Percentiles rank a stretch among this genome's conserved stretches.
Conservation (phyloP, 2,329 filamentous ascomycete genomes). For the Talaromyces amestolkiae region DNA sequence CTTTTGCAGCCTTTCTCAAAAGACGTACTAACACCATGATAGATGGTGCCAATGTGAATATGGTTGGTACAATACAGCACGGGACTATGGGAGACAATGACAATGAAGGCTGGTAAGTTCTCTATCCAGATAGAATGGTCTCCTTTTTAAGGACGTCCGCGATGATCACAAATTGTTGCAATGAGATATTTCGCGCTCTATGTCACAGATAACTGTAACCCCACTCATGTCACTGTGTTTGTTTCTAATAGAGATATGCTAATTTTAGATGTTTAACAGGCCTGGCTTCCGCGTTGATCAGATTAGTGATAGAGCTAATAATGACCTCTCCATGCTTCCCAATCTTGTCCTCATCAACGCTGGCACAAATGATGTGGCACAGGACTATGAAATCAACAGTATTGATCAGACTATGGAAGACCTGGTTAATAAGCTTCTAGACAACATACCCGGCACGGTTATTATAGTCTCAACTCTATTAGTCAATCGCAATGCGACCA, state of each 20-base stretch:
- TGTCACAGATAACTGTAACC: too few species aligned
- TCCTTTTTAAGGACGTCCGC: too few species aligned
- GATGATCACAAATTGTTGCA: too few species aligned
- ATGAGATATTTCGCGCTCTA: too few species aligned
- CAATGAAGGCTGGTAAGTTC: neutral
- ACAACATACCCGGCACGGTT: neutral
- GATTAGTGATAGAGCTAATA: slow-evolving; percentile 1
- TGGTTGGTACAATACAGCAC: neutral
- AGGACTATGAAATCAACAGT: neutral
- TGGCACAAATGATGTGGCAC: neutral
- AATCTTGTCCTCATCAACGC: slow-evolving; percentile 1
- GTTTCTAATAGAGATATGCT: neutral
- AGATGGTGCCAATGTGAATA: neutral
- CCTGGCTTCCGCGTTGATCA: slow-evolving; percentile 1
- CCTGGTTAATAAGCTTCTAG: neutral
- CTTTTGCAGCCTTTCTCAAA: too few species aligned
- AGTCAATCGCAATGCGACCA: neutral
- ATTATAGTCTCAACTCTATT: neutral
- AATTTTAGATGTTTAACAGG: neutral
- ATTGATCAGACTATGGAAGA: neutral
- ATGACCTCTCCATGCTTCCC: neutral
- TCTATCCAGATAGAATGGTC: too few species aligned
- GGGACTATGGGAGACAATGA: neutral
- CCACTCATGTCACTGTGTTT: too few species aligned
- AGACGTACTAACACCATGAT: too few species aligned